Percentiles rank a stretch among this genome's conserved stretches.
Evolutionary conservation across 2,329 filamentous ascomycete species (phyloP).

Genomic region (Ilyonectria sp.): DNA sequence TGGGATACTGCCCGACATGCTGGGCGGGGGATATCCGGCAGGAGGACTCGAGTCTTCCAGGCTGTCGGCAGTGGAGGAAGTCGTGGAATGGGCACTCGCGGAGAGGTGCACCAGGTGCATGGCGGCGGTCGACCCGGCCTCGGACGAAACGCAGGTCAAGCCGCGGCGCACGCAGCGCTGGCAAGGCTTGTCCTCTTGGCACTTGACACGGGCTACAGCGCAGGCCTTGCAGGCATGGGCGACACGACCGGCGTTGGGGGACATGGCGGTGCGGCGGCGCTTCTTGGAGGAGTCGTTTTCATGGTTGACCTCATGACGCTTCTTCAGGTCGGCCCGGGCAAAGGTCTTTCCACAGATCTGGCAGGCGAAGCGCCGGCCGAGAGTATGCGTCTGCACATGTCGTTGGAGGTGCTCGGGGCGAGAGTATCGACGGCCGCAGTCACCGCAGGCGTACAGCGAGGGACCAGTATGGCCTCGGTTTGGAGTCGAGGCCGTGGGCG

Average conservation of each 20-base stretch:
- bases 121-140: conserved; percentile 57
- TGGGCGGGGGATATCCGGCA: conserved; percentile 24
- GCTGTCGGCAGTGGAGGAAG: conserved; percentile 42
- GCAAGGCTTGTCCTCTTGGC: conserved; percentile 69
- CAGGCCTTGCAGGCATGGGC: conserved; percentile 68
- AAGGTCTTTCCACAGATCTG: conserved; percentile 69
- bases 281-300: conserved; percentile 65
- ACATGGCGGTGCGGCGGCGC: conserved; percentile 61
- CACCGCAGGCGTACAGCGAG: conserved; percentile 65
- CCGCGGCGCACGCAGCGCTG: conserved; percentile 64
- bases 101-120: conserved; percentile 62
- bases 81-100: conserved; percentile 51
- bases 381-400: conserved; percentile 66
- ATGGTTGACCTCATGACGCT: conserved; percentile 67
- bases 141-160: conserved; percentile 59
- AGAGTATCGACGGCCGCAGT: conserved; percentile 67
- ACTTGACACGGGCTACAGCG: conserved; percentile 68
- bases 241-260: conserved; percentile 64
- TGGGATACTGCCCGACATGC: conserved; percentile 21
- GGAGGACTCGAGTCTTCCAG: conserved; percentile 36
- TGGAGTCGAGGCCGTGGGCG: conserved; percentile 24
- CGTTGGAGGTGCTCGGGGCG: conserved; percentile 69
- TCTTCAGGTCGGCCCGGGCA: conserved; percentile 67
- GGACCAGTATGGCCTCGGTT: conserved; percentile 45
- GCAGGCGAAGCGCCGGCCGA: conserved; percentile 65